A percentile compares a stretch with the other conserved stretches of the same genome.
These are phyloP conservation scores for Daldinia caldariorum DNA, from an alignment of 495 filamentous ascomycete genomes.

Conservation along the genomic window DNA sequence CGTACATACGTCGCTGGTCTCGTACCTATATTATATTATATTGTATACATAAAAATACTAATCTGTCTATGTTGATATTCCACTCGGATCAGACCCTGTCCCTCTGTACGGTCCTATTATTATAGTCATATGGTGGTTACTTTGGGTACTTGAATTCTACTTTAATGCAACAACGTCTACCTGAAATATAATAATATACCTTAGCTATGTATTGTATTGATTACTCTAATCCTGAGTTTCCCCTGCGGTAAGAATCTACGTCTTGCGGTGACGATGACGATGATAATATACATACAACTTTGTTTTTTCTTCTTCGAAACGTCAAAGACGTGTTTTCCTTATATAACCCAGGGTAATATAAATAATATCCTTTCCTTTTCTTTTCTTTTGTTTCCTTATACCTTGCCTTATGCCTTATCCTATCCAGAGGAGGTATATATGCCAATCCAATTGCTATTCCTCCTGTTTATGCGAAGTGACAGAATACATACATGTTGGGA, in stretches of 20 bases:
- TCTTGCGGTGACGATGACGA: not conserved
- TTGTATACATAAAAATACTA: constrained; percentile 22
- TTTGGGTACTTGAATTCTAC: too few species aligned
- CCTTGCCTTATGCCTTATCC: not conserved
- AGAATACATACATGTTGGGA: not conserved
- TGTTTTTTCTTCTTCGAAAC: not conserved
- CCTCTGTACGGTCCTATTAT: not conserved
- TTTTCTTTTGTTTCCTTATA: not conserved
- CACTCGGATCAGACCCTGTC: not conserved
- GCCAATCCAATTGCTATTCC: not conserved
- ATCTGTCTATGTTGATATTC: constrained; percentile 24
- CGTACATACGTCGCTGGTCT: constrained; percentile 8
- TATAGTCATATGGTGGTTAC: too few species aligned
- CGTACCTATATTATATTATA: constrained; percentile 31
- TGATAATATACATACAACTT: constrained; percentile 1
- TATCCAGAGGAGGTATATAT: not conserved
- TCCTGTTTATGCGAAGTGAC: not conserved
- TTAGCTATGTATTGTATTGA: constrained; percentile 6
- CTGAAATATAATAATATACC: constrained; percentile 2
- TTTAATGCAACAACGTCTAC: too few species aligned
- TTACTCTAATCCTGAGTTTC: constrained; percentile 13
- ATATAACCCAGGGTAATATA: not conserved
- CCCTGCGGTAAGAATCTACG: not conserved
- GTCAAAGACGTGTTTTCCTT: not conserved
- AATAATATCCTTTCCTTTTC: not conserved